phyloP scores from a whole-genome alignment of 495 filamentous ascomycete genomes.

The Trichoderma reesei region DNA sequence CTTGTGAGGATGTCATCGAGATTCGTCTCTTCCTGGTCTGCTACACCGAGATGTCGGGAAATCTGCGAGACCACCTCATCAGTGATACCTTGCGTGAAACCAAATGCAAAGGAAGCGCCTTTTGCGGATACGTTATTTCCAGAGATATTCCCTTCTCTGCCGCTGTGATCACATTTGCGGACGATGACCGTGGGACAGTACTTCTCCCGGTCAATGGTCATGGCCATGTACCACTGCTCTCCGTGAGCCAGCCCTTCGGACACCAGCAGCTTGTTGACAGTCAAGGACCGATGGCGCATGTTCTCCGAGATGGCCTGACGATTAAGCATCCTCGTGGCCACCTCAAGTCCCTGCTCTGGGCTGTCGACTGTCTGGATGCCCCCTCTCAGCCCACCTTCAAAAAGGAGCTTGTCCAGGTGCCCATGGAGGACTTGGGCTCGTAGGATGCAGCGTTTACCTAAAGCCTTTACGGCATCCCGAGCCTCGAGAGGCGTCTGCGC shows the following conservation, averaged over 20 bases:
- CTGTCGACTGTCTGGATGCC: background rate
- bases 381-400: background rate
- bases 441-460: background rate
- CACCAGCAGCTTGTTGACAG: constrained; percentile 23
- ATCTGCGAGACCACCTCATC: background rate
- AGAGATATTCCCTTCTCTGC: background rate
- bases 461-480: background rate
- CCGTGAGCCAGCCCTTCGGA: constrained; percentile 22
- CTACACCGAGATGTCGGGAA: background rate
- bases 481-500: constrained; percentile 2
- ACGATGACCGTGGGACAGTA: constrained; percentile 23
- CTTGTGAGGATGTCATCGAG: constrained; percentile 22
- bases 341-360: background rate
- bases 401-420: background rate
- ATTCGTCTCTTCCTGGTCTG: constrained; percentile 15
- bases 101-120: background rate
- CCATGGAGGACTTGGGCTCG: background rate
- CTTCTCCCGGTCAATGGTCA: constrained; percentile 27
- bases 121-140: background rate
- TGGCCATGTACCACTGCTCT: constrained; percentile 26
- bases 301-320: background rate
- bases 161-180: constrained; percentile 17
- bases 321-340: constrained; percentile 2
- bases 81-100: constrained; percentile 5
- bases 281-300: background rate